phyloP scores from a whole-genome alignment of 176 grass and related monocot genomes.

The Oryza officinalis region DNA sequence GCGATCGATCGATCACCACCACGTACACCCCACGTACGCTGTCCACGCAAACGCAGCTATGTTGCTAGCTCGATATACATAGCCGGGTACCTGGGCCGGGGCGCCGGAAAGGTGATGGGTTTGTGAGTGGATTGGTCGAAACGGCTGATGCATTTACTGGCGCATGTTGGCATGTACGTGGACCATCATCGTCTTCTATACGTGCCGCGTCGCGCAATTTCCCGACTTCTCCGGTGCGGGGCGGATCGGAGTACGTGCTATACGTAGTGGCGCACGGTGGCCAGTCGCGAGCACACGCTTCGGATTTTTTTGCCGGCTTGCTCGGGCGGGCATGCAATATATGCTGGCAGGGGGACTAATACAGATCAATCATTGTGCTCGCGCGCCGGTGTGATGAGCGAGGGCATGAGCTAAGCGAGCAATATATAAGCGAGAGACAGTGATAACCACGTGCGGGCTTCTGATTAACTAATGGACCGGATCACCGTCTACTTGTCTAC shows the following conservation, averaged over 20 bases:
- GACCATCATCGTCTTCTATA: neutral
- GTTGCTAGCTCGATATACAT: no score
- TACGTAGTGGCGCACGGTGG: conserved; percentile 28
- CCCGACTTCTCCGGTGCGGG: neutral
- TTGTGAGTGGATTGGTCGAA: neutral
- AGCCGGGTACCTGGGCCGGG: no score
- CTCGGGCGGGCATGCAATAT: no score
- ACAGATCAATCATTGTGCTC: no score
- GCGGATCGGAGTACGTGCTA: neutral
- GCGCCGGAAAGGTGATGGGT: neutral
- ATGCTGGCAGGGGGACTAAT: no score
- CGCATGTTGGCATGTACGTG: neutral
- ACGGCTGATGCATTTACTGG: neutral
- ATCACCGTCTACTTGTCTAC: no score
- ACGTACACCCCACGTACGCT: no score
- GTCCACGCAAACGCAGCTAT: no score
- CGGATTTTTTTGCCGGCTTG: conserved; percentile 1
- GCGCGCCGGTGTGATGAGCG: neutral
- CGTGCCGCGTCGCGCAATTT: conserved; percentile 22
- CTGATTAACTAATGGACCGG: neutral
- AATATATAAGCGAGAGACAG: neutral
- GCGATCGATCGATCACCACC: no score
- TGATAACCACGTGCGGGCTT: neutral
- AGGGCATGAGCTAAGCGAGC: neutral
- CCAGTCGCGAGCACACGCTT: conserved; percentile 9